Base-by-base conservation (phyloP, 2,329 filamentous ascomycete species). In the Arachnopeziza araneosa region DNA sequence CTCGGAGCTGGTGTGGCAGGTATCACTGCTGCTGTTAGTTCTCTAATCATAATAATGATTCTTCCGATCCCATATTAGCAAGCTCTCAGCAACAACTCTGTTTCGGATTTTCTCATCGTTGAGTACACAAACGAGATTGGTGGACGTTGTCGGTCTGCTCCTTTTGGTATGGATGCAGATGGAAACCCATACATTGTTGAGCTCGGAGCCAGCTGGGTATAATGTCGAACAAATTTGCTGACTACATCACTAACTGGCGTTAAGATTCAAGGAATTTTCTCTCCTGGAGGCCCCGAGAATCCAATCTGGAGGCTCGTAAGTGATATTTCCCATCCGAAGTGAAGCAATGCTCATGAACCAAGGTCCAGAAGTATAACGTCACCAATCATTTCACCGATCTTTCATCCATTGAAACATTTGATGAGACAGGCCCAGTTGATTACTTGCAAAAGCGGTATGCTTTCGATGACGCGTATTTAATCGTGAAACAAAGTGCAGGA, bases 181-280 rank as follows among this genome's bases (percentile, higher is more conserved):
- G 30, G 30, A 7, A 32, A 32, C 7, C 30, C 30, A 32, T 69
- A 65, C 52, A 78, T 76, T 0, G 76, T 90, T 10, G 87, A 89
- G 69, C 73, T 87, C 0, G 87, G 87, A 1, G 86, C 87, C 7
- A 90, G 89, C 63, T 90, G 87, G 87, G 68, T 78, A 32, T 7
- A 32, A 7, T 32, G 7, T 32, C 14, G 30, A 32, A 32, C 7
- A 32, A 7, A 7, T 14, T 32, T 14, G 30, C 14, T 14, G 30
- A 30, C 78, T 36, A 24, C 76, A 72, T 26, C 36, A 71, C 26
- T 48, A 6, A 48, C 50, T 36, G 9, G 26, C 24, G 24, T 36
- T 3, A 9, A 57, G 56, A 48, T 57, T 24, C 56, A 57, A 49
- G 56, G 56, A 51, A 57, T 50, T 8, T 26, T 36, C 19, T 36